These are phyloP conservation scores for Cutaneotrichosporon sp. DNA, from an alignment of 1,284 basidiomycete species.

Conservation along the genomic window DNA sequence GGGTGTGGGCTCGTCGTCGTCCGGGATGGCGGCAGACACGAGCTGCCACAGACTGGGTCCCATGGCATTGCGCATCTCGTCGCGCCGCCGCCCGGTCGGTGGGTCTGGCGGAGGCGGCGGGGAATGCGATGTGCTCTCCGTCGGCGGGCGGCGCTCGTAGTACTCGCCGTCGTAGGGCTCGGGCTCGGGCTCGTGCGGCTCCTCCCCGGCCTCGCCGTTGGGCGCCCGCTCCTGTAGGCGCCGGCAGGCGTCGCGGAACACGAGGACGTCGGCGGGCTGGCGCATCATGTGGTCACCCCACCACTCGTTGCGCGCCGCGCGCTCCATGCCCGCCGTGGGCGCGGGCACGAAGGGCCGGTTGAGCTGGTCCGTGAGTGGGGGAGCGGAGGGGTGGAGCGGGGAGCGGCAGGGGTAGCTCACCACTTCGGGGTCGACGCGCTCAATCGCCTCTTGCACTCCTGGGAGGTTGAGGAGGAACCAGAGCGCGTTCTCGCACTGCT, in stretches of 20 bases:
- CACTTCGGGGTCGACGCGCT: neutral
- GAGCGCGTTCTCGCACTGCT: constrained; percentile 27
- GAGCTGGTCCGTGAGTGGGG: neutral
- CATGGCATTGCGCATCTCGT: constrained; percentile 21
- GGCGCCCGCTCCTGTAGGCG: neutral
- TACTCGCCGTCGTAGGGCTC: neutral
- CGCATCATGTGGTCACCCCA: constrained; percentile 20
- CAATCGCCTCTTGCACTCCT: constrained; percentile 17
- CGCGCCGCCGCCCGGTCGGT: neutral
- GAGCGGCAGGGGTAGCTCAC: neutral
- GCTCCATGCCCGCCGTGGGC: constrained; percentile 21
- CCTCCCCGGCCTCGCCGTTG: neutral
- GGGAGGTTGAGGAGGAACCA: constrained; percentile 25
- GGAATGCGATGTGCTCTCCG: neutral
- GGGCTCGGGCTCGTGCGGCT: neutral
- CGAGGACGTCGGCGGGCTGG: constrained; percentile 11
- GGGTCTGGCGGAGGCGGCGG: neutral
- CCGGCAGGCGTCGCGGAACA: constrained; percentile 7
- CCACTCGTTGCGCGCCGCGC: constrained; percentile 19
- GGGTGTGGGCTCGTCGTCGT: constrained; percentile 4
- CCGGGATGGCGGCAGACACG: constrained; percentile 20
- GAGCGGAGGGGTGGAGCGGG: neutral
- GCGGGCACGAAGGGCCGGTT: constrained; percentile 9
- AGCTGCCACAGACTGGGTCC: constrained; percentile 23
- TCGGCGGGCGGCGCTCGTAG: neutral